These are phyloP conservation scores for Omphalotus olearius DNA, from an alignment of 1,284 basidiomycete genomes.

Conservation along the genomic window DNA sequence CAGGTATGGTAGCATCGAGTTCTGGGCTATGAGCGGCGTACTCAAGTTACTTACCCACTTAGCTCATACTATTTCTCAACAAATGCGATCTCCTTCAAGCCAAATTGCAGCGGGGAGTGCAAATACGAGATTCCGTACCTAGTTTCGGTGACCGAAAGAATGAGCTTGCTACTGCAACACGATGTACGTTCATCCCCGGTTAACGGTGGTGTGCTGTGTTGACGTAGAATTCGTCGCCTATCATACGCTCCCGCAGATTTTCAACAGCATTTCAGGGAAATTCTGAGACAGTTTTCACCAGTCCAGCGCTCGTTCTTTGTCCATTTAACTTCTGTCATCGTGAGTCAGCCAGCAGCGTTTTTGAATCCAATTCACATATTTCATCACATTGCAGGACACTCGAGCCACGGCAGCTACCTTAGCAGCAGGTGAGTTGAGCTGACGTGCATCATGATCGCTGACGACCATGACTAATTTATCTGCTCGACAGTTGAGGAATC, in stretches of 20 bases:
- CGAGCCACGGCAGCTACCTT: constrained; percentile 13
- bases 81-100: constrained; percentile 67
- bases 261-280: constrained; percentile 16
- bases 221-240: neutral
- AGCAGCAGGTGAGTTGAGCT: constrained; percentile 9
- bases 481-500: constrained; percentile 10
- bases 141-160: constrained; percentile 63
- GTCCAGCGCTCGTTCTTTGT: constrained; percentile 62
- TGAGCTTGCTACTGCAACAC: constrained; percentile 48
- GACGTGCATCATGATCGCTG: neutral
- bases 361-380: neutral
- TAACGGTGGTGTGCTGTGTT: neutral
- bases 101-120: constrained; percentile 57
- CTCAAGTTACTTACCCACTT: neutral
- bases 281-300: constrained; percentile 41
- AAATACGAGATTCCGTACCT: constrained; percentile 56
- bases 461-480: neutral
- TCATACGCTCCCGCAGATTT: constrained; percentile 11
- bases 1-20: constrained; percentile 32
- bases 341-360: constrained; percentile 4
- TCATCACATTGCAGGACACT: constrained; percentile 5
- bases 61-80: constrained; percentile 43
- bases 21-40: neutral
- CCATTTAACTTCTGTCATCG: constrained; percentile 63
- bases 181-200: constrained; percentile 41